Evolutionary conservation across 1,139 yeast species (phyloP).

Genomic region (Yamadazyma pseudoaaseri): DNA sequence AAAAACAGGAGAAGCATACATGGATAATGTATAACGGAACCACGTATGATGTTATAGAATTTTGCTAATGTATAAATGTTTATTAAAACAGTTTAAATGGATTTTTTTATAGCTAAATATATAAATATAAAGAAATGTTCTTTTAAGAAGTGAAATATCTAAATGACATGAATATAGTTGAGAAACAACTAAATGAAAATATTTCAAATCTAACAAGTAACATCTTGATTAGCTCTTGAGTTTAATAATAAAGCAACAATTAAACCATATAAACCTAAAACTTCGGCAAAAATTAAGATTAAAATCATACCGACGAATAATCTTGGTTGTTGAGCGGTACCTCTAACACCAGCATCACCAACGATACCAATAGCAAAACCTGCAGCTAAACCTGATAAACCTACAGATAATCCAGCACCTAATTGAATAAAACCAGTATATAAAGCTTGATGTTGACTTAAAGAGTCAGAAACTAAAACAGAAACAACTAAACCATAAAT

Average conservation of each 20-base stretch:
- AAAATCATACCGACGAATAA: constrained; percentile 91
- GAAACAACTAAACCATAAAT: constrained; percentile 98
- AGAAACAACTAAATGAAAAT: neutral
- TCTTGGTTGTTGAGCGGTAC: constrained; percentile 94
- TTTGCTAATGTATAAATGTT: no score
- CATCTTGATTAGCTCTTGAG: constrained; percentile 96
- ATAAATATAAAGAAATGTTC: constrained; percentile 3
- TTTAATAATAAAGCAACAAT: constrained; percentile 95
- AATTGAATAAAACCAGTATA: constrained; percentile 97
- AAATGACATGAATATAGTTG: constrained; percentile 1
- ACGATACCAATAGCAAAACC: constrained; percentile 99
- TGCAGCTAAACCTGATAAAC: constrained; percentile 94
- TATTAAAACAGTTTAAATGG: constrained; percentile 1
- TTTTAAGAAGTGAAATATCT: constrained; percentile 13
- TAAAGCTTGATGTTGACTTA: constrained; percentile 87
- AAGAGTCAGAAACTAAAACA: constrained; percentile 88
- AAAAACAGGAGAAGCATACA: constrained; percentile 41
- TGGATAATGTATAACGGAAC: constrained; percentile 15
- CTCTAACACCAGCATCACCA: constrained; percentile 98
- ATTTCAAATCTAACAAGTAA: constrained; percentile 54
- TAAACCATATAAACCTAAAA: constrained; percentile 93
- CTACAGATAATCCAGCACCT: constrained; percentile 98
- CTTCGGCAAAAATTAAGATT: constrained; percentile 97
- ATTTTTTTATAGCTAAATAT: constrained; percentile 4
- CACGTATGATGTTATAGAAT: no score